Evolutionary conservation across 1,284 basidiomycete genomes (phyloP).

Genomic region (Pseudozyma hubeiensis): DNA sequence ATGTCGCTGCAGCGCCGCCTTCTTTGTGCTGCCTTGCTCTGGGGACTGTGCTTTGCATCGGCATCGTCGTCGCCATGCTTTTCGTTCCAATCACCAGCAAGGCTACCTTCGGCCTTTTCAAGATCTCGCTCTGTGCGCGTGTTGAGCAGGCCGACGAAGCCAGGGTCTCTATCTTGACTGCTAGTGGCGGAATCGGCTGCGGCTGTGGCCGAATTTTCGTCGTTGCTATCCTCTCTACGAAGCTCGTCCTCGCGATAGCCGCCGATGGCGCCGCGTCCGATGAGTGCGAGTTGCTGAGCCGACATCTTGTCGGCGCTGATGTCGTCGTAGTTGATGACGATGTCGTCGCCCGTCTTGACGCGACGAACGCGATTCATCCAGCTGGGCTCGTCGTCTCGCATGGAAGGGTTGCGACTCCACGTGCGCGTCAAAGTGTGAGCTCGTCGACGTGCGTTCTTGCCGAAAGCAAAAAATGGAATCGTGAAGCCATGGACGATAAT

Average conservation of each 20-base stretch:
- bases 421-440: conserved; percentile 62
- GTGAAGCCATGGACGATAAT: conserved; percentile 67
- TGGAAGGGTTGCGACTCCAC: conserved; percentile 55
- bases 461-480: conserved; percentile 68
- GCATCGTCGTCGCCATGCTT: conserved; percentile 9
- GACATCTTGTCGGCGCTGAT: conserved; percentile 55
- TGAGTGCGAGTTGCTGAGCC: conserved; percentile 57
- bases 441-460: conserved; percentile 52
- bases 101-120: conserved; percentile 46
- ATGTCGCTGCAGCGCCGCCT: conserved; percentile 28
- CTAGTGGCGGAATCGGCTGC: conserved; percentile 28
- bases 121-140: conserved; percentile 52
- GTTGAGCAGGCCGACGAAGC: conserved; percentile 50
- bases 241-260: conserved; percentile 59
- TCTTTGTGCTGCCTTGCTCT: conserved; percentile 11
- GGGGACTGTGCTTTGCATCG: conserved; percentile 13
- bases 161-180: conserved; percentile 20
- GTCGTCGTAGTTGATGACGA: conserved; percentile 46
- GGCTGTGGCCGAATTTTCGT: conserved; percentile 24
- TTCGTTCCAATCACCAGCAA: conserved; percentile 18
- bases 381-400: conserved; percentile 56
- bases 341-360: conserved; percentile 54
- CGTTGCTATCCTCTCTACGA: conserved; percentile 32
- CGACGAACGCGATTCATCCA: conserved; percentile 63
- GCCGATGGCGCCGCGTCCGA: conserved; percentile 60